Base-by-base conservation (phyloP, 805 yeast species). In the Lipomyces sp. region DNA sequence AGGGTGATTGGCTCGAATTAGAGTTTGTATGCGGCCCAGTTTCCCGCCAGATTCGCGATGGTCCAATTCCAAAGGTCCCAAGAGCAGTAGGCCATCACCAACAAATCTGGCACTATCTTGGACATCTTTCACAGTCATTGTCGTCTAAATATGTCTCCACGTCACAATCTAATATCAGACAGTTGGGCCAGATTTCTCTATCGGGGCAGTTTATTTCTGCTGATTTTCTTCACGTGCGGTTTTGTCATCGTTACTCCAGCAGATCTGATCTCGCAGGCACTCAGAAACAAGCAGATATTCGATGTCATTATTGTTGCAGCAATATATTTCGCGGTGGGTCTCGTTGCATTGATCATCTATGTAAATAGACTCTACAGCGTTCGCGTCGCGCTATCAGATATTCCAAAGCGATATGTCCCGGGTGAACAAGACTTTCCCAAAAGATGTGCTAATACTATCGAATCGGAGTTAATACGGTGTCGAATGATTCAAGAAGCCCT, bases 241-340 rank as follows among this genome's bases (percentile, higher is more conserved):
- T 84, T 92, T 63, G 80, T 87, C 34, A 80, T 90, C 1, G 90
- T 89, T 7, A 80, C 94, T 0, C 96, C 96, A 0, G 84, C 92
- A 15, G 98, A 94, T 77, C 86, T 92, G 37, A 86, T 92, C 66
- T 81, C 82, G 0, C 87, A 84, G 73, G 84, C 87, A 4, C 84
- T 85, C 71, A 82, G 88, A 0, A 80, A 86, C 11, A 84, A 85
- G 66, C 85, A 90, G 72, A 95, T 90, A 0, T 80, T 90, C 75
- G 91, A 92, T 75, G 85, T 94, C 2, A 88, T 93, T 69, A 90
- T 93, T 66, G 90, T 92, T 29, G 86, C 90, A 6, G 84, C 87
- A 56, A 91, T 89, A 5, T 82, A 90, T 72, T 90, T 87, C 2
- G 77, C 86, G 0, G 86, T 90, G 69, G 79, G 86, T 0, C 65